phyloP scores from a whole-genome alignment of 805 yeast species.

The Tetrapisispora namnaoensis region DNA sequence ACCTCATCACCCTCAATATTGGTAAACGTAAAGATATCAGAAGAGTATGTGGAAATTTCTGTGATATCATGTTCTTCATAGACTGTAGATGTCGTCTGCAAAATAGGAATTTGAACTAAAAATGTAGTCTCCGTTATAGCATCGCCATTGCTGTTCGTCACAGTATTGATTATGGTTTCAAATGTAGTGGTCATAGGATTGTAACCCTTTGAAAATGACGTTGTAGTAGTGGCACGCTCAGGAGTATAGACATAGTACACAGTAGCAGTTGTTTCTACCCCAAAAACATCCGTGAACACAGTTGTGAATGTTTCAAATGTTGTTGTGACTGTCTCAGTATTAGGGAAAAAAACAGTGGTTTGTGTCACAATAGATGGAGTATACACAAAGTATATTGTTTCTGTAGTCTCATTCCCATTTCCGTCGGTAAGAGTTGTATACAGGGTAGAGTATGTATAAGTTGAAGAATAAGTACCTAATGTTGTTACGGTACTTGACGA shows the following conservation, averaged over 20 bases:
- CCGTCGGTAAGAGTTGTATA: slow-evolving; percentile 4
- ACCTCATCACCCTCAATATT: slow-evolving; percentile 6
- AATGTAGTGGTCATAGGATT: slow-evolving; percentile 2
- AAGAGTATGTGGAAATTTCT: slow-evolving; percentile 1
- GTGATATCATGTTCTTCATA: background rate
- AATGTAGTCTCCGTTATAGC: slow-evolving; percentile 2
- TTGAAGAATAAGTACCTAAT: background rate
- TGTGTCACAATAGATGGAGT: slow-evolving; percentile 5
- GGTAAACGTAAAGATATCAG: background rate
- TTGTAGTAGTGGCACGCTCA: background rate
- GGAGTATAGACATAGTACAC: slow-evolving; percentile 2
- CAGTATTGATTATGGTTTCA: slow-evolving; percentile 4
- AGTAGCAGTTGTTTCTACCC: slow-evolving; percentile 5
- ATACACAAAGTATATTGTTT: slow-evolving; percentile 2
- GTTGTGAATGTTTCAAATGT: slow-evolving; percentile 4
- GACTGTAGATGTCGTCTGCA: background rate
- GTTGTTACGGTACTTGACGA: background rate
- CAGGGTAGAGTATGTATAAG: slow-evolving; percentile 4
- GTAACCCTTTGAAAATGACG: background rate
- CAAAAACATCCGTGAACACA: slow-evolving; percentile 3
- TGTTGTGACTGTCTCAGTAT: background rate
- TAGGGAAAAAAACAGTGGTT: background rate
- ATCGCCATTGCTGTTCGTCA: slow-evolving; percentile 2
- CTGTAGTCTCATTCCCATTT: slow-evolving; percentile 6
- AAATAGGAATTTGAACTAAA: slow-evolving; percentile 4